Base-by-base conservation (phyloP, 495 filamentous ascomycete species). In the Staphylotrichum tortipilum region DNA sequence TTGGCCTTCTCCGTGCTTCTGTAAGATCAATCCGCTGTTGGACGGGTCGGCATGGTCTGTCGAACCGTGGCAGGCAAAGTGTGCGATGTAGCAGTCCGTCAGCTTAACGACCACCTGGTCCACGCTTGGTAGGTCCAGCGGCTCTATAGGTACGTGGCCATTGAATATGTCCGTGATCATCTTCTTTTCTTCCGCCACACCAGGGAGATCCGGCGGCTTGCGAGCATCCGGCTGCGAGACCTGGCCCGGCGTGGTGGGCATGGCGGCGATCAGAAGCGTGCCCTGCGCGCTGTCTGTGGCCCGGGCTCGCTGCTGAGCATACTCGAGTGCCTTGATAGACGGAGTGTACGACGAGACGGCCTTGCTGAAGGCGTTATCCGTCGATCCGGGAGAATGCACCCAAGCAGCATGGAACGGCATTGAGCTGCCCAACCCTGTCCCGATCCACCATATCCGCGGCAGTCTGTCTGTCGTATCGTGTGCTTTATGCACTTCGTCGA, bases 21-120 rank as follows among this genome's bases (percentile, higher is more conserved):
- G 49, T 9, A 52, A 18, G 23, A 42, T 35, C 24, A 52, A 15
- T 4, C 35, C n/a, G 41, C 49, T 52, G n/a, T 45, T 24, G 2
- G 42, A 39, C 4, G 49, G 33, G 23, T 46, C 35, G 10, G 23
- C 1, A 18, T n/a, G 24, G 17, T 46, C 49, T 2, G 30, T 36
- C 5, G 4, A 18, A 3, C 49, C 49, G 41, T 52, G 49, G 23
- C 42, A 33, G n/a, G 49, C 41, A 19, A 45, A 52, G 33, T 52
- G 49, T 3, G 10, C 23, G n/a, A 42, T 29, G 10, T n/a, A 8
- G 23, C 45, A 38, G 29, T 7, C 12, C 10, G 4, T 29, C n/a
- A 36, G 44, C 14, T 24, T 12, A 41, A 2, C 10, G 21, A 26
- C 14, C 8, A 24, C 22, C 38, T 41, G 38, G 18, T 26, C 38